These are phyloP conservation scores for Pyrus communis DNA, from an alignment of 306 rosid species.

Conservation along the genomic window DNA sequence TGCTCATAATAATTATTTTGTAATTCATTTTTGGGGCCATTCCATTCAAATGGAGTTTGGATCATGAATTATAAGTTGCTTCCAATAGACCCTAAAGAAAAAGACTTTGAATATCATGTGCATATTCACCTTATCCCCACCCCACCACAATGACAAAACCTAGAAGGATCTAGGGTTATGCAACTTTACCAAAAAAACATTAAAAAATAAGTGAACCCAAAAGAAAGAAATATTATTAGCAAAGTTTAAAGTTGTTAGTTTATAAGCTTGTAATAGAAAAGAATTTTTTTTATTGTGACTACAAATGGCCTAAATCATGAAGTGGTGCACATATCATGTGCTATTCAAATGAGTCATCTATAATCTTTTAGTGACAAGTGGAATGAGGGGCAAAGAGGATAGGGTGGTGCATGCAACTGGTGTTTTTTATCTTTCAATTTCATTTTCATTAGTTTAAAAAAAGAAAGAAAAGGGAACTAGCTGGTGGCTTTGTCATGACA, in stretches of 20 bases:
- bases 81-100: neutral
- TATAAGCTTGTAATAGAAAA: neutral
- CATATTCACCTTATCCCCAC: conserved; percentile 6
- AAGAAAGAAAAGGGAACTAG: no score
- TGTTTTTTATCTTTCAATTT: conserved; percentile 2
- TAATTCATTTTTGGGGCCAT: neutral
- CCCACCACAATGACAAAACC: neutral
- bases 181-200: neutral
- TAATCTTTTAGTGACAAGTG: conserved; percentile 16
- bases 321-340: conserved; percentile 32
- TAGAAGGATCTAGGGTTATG: conserved; percentile 1
- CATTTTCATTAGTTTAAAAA: neutral
- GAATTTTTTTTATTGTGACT: neutral
- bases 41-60: neutral
- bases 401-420: conserved; percentile 9
- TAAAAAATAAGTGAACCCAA: neutral
- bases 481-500: fast-evolving
- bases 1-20: no score
- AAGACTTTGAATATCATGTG: neutral
- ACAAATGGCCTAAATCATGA: conserved; percentile 33
- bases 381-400: conserved; percentile 9
- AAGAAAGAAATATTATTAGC: neutral
- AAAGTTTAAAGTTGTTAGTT: neutral
- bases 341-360: conserved; percentile 15
- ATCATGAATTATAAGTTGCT: neutral